These are phyloP conservation scores for Stemphylium vesicarium DNA, from an alignment of 2,329 filamentous ascomycete genomes.

Conservation along the genomic window DNA sequence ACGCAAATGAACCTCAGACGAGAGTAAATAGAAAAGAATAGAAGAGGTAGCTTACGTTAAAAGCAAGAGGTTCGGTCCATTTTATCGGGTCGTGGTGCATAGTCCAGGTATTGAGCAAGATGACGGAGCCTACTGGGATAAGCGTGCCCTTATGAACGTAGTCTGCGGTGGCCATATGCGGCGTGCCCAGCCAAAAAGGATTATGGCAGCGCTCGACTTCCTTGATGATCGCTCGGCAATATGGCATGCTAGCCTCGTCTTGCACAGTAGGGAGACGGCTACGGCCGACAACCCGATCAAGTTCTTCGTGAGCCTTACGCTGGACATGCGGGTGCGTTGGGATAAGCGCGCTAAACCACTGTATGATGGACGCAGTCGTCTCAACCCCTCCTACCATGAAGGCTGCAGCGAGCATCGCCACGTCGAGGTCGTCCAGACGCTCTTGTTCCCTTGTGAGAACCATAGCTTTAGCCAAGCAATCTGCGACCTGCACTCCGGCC, in stretches of 20 bases:
- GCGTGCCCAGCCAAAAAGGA: conserved; percentile 11
- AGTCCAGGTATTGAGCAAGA: not conserved
- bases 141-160: conserved; percentile 6
- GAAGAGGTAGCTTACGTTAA: conserved; percentile 5
- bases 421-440: conserved; percentile 10
- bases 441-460: conserved; percentile 12
- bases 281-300: conserved; percentile 19
- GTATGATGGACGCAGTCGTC: conserved; percentile 16
- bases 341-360: conserved; percentile 13
- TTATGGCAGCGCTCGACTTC: conserved; percentile 50
- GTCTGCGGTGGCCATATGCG: conserved; percentile 13
- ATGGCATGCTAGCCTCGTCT: conserved; percentile 30
- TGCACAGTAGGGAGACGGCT: conserved; percentile 7
- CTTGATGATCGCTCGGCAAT: conserved; percentile 31
- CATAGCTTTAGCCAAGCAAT: conserved; percentile 26
- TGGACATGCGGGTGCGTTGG: not conserved
- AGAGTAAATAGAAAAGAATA: conserved; percentile 6
- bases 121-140: conserved; percentile 18
- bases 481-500: conserved; percentile 6
- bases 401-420: conserved; percentile 8
- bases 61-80: conserved; percentile 5
- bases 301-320: conserved; percentile 8
- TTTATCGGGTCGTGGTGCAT: conserved; percentile 14
- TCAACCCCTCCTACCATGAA: conserved; percentile 29
- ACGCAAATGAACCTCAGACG: conserved; percentile 8